phyloP scores from a whole-genome alignment of 2,329 filamentous ascomycete species.

The Hortaea werneckii region DNA sequence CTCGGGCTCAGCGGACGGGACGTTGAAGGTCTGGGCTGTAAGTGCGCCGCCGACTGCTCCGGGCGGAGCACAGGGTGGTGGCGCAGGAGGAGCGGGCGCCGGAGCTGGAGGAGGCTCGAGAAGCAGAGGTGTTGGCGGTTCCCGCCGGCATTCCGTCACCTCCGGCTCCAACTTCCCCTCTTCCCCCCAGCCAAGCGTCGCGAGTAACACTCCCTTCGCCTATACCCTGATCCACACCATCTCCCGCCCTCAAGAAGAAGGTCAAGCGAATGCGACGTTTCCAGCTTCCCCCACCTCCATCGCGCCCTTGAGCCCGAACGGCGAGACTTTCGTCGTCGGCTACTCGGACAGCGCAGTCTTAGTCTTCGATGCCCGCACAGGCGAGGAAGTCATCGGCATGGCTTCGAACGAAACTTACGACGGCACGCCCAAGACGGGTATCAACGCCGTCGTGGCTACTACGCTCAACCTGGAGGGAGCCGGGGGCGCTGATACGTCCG shows the following conservation, averaged over 20 bases:
- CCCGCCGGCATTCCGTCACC: slow-evolving; percentile 83
- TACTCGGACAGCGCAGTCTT: slow-evolving; percentile 85
- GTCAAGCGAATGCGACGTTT: too few relatives aligned
- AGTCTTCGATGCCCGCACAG: slow-evolving; percentile 84
- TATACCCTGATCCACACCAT: slow-evolving; percentile 85
- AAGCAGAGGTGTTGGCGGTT: slow-evolving; percentile 59
- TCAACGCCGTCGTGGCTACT: slow-evolving; percentile 85
- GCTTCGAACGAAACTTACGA: slow-evolving; percentile 91
- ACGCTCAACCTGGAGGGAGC: slow-evolving; percentile 60
- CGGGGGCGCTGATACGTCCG: slow-evolving; percentile 46
- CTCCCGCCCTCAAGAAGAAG: slow-evolving; percentile 47
- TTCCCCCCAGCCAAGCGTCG: slow-evolving; percentile 78
- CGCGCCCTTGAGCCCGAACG: slow-evolving; percentile 69
- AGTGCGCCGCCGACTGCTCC: slow-evolving; percentile 72
- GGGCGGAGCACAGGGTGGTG: slow-evolving; percentile 31
- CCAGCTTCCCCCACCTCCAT: slow-evolving; percentile 64
- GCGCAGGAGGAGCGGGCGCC: slow-evolving; percentile 27
- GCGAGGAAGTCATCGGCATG: slow-evolving; percentile 87
- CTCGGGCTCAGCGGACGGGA: slow-evolving; percentile 83
- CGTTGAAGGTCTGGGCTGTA: slow-evolving; percentile 87
- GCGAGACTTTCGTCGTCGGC: slow-evolving; percentile 84
- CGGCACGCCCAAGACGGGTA: slow-evolving; percentile 67
- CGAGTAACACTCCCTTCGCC: slow-evolving; percentile 76
- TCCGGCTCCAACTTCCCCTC: slow-evolving; percentile 87
- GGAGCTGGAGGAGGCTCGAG: slow-evolving; percentile 33